Evolutionary conservation across 2,329 filamentous ascomycete species (phyloP), one percentile per base, ranked within the genome.

Genomic region (Pseudocercospora macadamiae): DNA sequence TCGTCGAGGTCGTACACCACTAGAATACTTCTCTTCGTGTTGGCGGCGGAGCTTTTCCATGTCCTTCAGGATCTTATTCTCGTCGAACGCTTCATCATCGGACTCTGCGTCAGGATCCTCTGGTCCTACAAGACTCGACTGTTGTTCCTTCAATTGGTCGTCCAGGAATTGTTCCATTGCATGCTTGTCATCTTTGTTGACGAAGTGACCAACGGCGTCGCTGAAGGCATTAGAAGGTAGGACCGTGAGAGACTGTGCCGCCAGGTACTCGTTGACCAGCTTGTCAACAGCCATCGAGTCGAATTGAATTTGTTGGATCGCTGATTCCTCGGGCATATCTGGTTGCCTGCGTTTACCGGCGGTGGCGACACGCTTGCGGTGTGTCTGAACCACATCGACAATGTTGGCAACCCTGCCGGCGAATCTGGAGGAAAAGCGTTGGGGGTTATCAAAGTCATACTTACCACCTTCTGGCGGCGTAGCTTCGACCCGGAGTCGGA

Each of bases 341-440:
- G 78, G 71, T 2, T 81, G 80, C 26, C 78, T 79, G 56, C 82
- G 83, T 42, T 80, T 75, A 28, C 58, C 54, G 67, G 76, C 78
- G 3, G 76, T 69, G 1, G 74, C 76, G n/a, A 84, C 84, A 76
- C 96, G 97, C 76, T 93, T 96, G 56, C 91, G 86, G 74, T 97
- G 88, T 72, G 96, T 97, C 69, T 93, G 89, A 0, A 99, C 87
- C 0, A 99, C 91, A 68, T 99, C 95, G 66, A 93, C 96, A 8
- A 88, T 87, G 71, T 99, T 99, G 59, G 95, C 95, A 1, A 99
- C 93, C 70, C 86, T 90, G n/a, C 87, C 89, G 1, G 89, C 83
- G 67, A 97, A 99, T 2, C 92, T 85, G 72, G 96, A 96, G 0
- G 93, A 97, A 70, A 97, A 97, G 7, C 95, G 87, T 72, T 97